A percentile compares a stretch with the other conserved stretches of the same genome.
These are phyloP conservation scores for Fusarium verrucosum DNA, from an alignment of 2,329 filamentous ascomycete species.

Conservation along the genomic window DNA sequence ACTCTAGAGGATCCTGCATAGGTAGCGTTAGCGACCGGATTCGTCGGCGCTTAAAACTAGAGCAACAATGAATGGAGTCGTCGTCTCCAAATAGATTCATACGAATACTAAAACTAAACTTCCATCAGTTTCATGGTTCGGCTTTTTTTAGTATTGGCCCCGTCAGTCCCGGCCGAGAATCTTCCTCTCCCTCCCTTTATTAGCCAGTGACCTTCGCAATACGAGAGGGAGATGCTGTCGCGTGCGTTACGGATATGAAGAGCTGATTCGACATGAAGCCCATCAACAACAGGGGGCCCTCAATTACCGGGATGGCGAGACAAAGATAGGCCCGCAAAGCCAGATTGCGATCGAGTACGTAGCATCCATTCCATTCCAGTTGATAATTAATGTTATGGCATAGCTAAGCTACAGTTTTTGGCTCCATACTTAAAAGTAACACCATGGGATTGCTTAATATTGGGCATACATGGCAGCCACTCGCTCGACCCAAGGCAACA, in stretches of 20 bases:
- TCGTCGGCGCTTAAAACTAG: constrained; percentile 32
- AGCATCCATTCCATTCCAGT: constrained; percentile 4
- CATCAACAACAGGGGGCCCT: constrained; percentile 14
- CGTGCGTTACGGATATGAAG: constrained; percentile 17
- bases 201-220: not conserved
- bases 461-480: constrained; percentile 19
- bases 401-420: not conserved
- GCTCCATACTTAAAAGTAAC: constrained; percentile 4
- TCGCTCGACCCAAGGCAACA: constrained; percentile 15
- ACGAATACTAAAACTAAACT: too few species aligned
- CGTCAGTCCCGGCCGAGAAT: constrained; percentile 6
- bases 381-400: not conserved
- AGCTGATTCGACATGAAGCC: constrained; percentile 28
- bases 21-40: constrained; percentile 27
- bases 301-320: constrained; percentile 4
- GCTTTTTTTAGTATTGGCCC: constrained; percentile 22
- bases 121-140: constrained; percentile 36
- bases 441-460: constrained; percentile 16
- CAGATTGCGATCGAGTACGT: constrained; percentile 19
- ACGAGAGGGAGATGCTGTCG: constrained; percentile 22
- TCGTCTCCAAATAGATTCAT: too few species aligned
- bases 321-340: constrained; percentile 8
- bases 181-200: constrained; percentile 5
- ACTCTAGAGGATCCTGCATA: constrained; percentile 17
- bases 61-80: not conserved